Evolutionary conservation across 2,329 filamentous ascomycete genomes (phyloP).

Genomic region (Aspergillus thermomutatus): DNA sequence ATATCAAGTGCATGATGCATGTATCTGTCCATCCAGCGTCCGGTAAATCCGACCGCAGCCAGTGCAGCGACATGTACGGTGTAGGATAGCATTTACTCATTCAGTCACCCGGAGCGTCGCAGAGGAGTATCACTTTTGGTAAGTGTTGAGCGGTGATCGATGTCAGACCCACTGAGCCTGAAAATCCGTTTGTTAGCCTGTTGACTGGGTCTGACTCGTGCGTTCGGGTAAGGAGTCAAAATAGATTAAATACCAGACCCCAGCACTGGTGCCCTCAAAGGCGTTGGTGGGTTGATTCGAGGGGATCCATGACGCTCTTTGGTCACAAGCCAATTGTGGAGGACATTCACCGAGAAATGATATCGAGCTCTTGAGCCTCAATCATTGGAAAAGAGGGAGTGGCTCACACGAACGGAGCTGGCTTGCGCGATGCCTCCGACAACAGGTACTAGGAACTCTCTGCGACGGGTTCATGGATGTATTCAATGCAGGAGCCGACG

Average conservation of each 20-base stretch:
- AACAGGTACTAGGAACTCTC: conserved; percentile 10
- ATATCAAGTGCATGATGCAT: conserved; percentile 6
- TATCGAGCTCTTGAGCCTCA: background rate
- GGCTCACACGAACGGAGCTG: background rate
- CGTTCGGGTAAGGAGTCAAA: conserved; percentile 7
- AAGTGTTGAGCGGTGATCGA: background rate
- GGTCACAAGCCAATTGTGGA: background rate
- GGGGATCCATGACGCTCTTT: background rate
- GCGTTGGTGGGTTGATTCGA: background rate
- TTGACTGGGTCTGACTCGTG: conserved; percentile 5
- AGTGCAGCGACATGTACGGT: background rate
- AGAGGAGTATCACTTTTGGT: background rate
- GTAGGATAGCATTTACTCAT: conserved; percentile 17
- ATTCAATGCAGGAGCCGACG: conserved; percentile 16
- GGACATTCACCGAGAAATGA: background rate
- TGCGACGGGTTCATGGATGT: conserved; percentile 14
- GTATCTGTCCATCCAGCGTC: conserved; percentile 3
- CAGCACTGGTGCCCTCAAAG: background rate
- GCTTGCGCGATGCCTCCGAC: conserved; percentile 15
- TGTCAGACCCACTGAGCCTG: conserved; percentile 5
- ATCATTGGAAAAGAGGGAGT: background rate
- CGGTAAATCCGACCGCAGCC: conserved; percentile 6
- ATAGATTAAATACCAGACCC: conserved; percentile 13
- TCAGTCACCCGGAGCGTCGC: conserved; percentile 12
- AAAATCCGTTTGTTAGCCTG: conserved; percentile 13